Base-by-base conservation (phyloP, 1,139 yeast genomes). In the Taphrina sp. region DNA sequence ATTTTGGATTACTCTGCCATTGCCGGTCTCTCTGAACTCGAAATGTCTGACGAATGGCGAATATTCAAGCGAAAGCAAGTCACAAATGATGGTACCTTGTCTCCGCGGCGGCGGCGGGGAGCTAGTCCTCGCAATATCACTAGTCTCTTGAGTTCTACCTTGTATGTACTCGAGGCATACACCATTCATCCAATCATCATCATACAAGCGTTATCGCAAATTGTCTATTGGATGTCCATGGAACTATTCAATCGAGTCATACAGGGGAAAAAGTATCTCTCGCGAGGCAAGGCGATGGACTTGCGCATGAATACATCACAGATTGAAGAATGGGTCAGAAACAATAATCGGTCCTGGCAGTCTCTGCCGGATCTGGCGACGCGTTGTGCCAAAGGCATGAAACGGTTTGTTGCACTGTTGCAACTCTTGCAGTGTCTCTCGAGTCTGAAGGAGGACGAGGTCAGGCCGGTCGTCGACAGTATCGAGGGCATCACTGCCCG, bases 341-440 rank as follows among this genome's bases (percentile, higher is more conserved):
- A 87, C 66, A 85, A 87, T 68, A 43, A 41, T 26, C 39, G 49
- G 22, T 14, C 43, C 28, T 43, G 54, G 54, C 53, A 54, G n/a
- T 22, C 35, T 5, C 36, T 44, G 33, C 46, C 53, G 19, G 49
- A 42, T 16, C 42, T 41, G 22, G 23, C 19, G 31, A 36, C 41
- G 36, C 14, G 67, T 64, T 55, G 64, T 66, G 36, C 31, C 23
- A 35, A 42, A 10, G 41, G 54, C 4, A 20, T 49, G 10, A 29
- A 19, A 58, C 90, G 96, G 1, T 74, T 87, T 1, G 79, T 85
- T 57, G 94, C 90, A 67, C 70, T 92, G 31, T 71, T 92, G 59
- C 96, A 92, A 68, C 90, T 95, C 89, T 72, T 90, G 52, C 97
- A 92, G 67, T 85, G 92, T 52, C 80, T 89, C 70, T 81, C 95